A percentile compares a stretch with the other conserved stretches of the same genome.
Evolutionary conservation across 305 asterid genomes (phyloP).

Genomic region (Andrographis paniculata): DNA sequence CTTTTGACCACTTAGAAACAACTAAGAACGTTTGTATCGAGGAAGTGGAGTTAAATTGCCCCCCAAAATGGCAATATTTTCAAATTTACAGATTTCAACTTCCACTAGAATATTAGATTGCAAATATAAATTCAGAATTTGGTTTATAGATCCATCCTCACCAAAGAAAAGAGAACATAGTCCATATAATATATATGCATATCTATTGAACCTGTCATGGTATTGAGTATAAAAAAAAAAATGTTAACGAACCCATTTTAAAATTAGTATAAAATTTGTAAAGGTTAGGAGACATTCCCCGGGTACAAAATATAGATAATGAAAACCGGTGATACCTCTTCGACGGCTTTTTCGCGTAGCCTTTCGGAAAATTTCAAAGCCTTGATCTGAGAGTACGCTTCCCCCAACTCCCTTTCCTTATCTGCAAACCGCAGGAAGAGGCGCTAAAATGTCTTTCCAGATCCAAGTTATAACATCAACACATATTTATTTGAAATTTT

Average conservation of each 20-base stretch:
- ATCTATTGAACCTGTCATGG: too few species aligned
- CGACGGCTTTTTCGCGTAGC: slow-evolving; percentile 22
- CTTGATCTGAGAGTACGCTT: slow-evolving; percentile 13
- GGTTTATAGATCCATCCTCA: slow-evolving; percentile 1
- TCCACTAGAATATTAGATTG: slow-evolving; percentile 13
- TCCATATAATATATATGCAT: too few species aligned
- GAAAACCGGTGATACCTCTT: slow-evolving; percentile 51
- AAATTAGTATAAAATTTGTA: not conserved
- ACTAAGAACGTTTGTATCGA: slow-evolving; percentile 4
- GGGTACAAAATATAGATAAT: slow-evolving; percentile 4
- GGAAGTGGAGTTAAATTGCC: slow-evolving; percentile 7
- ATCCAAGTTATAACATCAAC: slow-evolving; percentile 17
- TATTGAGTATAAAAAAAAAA: too few species aligned
- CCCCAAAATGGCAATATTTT: slow-evolving; percentile 10
- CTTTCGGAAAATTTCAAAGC: slow-evolving; percentile 11
- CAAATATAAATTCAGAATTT: not conserved
- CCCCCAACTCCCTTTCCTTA: slow-evolving; percentile 15
- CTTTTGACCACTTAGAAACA: not conserved
- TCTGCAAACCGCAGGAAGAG: not conserved
- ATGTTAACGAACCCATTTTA: not conserved
- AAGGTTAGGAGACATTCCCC: not conserved
- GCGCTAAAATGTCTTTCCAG: slow-evolving; percentile 2
- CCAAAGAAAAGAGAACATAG: not conserved
- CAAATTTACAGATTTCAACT: not conserved
- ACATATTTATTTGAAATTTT: slow-evolving; percentile 9